Base-by-base conservation (phyloP, 176 grass and related monocot genomes). In the Stipa capillata region DNA sequence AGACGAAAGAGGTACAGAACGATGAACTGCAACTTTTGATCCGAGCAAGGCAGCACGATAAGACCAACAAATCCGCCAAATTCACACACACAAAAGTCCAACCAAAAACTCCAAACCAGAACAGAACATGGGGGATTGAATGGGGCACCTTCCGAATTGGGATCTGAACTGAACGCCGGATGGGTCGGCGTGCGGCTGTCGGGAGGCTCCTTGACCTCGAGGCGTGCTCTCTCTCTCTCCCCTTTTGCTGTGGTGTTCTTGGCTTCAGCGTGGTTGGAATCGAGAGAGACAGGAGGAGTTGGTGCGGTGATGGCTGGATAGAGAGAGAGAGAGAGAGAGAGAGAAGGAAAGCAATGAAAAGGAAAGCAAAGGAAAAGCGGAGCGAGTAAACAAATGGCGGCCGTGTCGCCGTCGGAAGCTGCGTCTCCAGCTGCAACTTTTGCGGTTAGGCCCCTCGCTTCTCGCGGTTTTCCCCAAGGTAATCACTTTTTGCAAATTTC, bases 261-360 rank as follows among this genome's bases (percentile, higher is more conserved):
- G 56, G 55, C 25, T 63, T 52, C 6, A 24, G 29, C 74, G 82
- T 62, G 85, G 56, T n/a, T n/a, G n/a, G n/a, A 87, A 64, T 64
- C 57, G 83, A 85, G n/a, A n/a, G n/a, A n/a, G 83, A 65, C 81
- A 58, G 34, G 43, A 9, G 37, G 72, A 86, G 88, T 82, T 83
- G 74, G 72, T 85, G 87, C 64, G 79, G 72, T 37, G 83, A 63
- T 44, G 72, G 67, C 13, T 51, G 51, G 88, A 78, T n/a, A n/a
- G n/a, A n/a, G n/a, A n/a, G n/a, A n/a, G n/a, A n/a, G n/a, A n/a
- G n/a, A n/a, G n/a, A n/a, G n/a, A n/a, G n/a, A n/a, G 47, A 69
- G 81, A 76, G 73, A 10, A 35, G 29, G 60, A n/a, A n/a, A n/a
- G n/a, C n/a, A n/a, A n/a, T n/a, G 65, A 17, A 57, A 63, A 24